Percentiles rank a stretch among this genome's conserved stretches.
These are phyloP conservation scores for Fusarium dlaminii DNA, from an alignment of 2,329 filamentous ascomycete species.

Conservation along the genomic window DNA sequence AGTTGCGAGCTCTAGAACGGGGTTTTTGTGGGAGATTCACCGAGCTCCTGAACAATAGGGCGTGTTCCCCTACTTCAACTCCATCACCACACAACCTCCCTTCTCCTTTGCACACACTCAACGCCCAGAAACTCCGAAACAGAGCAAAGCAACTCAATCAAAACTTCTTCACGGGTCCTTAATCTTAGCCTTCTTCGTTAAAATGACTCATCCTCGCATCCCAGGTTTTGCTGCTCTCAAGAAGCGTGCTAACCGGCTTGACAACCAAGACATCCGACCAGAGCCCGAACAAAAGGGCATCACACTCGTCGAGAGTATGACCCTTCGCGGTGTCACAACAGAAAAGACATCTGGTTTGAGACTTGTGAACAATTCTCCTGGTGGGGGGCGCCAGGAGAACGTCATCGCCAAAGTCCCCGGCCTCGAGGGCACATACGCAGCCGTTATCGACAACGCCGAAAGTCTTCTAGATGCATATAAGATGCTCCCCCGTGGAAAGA, in stretches of 20 bases:
- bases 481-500: rapidly evolving
- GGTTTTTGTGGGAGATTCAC: neutral
- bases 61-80: neutral
- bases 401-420: neutral
- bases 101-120: neutral
- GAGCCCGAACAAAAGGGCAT: neutral
- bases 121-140: rapidly evolving
- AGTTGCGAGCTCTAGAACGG: neutral
- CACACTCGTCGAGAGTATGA: neutral
- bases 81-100: neutral
- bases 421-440: neutral
- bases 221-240: neutral
- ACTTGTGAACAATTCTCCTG: neutral
- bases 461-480: rapidly evolving
- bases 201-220: neutral
- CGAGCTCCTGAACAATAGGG: neutral
- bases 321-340: neutral
- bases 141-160: neutral
- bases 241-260: neutral
- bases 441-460: rapidly evolving
- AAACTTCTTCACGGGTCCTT: neutral
- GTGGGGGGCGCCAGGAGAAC: slow-evolving; percentile 2
- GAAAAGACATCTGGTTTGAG: neutral
- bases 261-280: neutral
- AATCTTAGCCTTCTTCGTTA: neutral